phyloP scores from a whole-genome alignment of 495 filamentous ascomycete genomes.

The Cenococcum geophilum region DNA sequence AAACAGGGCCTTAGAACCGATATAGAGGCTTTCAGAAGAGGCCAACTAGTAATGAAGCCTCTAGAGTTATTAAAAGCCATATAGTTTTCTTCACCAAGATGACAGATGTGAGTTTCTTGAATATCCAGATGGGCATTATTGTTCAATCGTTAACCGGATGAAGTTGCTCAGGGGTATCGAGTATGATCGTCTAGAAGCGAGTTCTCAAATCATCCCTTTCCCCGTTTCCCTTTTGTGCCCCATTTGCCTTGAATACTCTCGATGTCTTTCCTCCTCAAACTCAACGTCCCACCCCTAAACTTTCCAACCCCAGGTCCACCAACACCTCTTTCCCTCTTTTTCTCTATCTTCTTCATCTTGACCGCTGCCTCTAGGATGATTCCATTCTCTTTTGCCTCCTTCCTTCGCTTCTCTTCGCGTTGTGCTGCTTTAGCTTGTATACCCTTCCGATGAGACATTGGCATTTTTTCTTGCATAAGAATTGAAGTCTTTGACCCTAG shows the following conservation, averaged over 20 bases:
- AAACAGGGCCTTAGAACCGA: too few relatives aligned
- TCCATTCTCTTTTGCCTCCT: slow-evolving; percentile 81
- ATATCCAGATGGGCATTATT: too few relatives aligned
- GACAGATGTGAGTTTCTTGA: too few relatives aligned
- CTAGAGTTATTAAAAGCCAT: too few relatives aligned
- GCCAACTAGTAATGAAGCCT: too few relatives aligned
- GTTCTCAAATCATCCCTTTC: slow-evolving; percentile 15
- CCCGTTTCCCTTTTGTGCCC: background rate
- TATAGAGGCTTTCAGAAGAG: too few relatives aligned
- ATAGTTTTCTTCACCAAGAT: too few relatives aligned
- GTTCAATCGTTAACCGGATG: too few relatives aligned
- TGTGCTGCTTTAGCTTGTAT: slow-evolving; percentile 59
- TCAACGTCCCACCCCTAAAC: background rate
- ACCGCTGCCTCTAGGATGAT: slow-evolving; percentile 70
- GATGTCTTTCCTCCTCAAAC: background rate
- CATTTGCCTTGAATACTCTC: background rate
- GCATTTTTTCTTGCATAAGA: slow-evolving; percentile 73
- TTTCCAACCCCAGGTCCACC: background rate
- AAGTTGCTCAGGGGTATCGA: too few relatives aligned
- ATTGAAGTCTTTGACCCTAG: slow-evolving; percentile 73
- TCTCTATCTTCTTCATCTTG: slow-evolving; percentile 39
- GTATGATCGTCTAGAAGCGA: too few relatives aligned
- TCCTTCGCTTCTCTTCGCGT: slow-evolving; percentile 64
- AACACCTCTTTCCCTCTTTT: background rate
- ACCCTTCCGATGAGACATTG: slow-evolving; percentile 69